phyloP scores from a whole-genome alignment of 2,329 filamentous ascomycete species.

The Fusarium caatingaense region DNA sequence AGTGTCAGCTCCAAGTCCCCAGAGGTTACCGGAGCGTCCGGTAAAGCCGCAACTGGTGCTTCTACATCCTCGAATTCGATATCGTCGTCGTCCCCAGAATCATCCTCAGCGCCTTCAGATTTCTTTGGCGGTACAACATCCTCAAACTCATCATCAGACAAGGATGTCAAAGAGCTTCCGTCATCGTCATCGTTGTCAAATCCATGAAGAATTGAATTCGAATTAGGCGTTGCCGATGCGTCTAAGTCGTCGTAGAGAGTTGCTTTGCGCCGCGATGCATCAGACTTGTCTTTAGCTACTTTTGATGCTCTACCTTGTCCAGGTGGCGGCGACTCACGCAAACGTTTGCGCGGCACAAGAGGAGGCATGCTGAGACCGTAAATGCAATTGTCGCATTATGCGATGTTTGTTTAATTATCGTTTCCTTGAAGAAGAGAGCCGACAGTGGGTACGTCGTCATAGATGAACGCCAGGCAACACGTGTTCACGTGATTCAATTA shows the following conservation, averaged over 20 bases:
- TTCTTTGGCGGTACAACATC: conserved; percentile 56
- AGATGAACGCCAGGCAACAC: conserved; percentile 16
- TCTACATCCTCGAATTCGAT: conserved; percentile 73
- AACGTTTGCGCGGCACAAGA: conserved; percentile 73
- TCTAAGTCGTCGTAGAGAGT: conserved; percentile 73
- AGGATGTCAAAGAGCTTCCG: conserved; percentile 62
- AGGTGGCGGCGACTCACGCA: conserved; percentile 60
- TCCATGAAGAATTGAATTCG: conserved; percentile 56
- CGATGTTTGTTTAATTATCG: neutral
- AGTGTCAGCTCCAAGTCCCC: conserved; percentile 82
- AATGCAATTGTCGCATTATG: conserved; percentile 28
- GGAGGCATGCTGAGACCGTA: conserved; percentile 70
- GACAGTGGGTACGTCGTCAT: conserved; percentile 32
- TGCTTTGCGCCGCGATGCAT: conserved; percentile 57
- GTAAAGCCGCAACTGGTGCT: conserved; percentile 67
- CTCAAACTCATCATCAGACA: conserved; percentile 69
- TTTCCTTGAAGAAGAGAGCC: conserved; percentile 1
- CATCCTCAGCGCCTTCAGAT: conserved; percentile 50
- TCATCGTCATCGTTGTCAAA: conserved; percentile 56
- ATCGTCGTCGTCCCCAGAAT: conserved; percentile 53
- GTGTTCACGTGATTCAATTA: conserved; percentile 21
- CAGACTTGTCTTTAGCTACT: conserved; percentile 35
- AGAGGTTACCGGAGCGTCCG: conserved; percentile 62
- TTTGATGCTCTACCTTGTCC: conserved; percentile 46
- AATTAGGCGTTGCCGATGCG: conserved; percentile 58